Conservation (phyloP, 306 rosid species). For the Quercus engelmannii region DNA sequence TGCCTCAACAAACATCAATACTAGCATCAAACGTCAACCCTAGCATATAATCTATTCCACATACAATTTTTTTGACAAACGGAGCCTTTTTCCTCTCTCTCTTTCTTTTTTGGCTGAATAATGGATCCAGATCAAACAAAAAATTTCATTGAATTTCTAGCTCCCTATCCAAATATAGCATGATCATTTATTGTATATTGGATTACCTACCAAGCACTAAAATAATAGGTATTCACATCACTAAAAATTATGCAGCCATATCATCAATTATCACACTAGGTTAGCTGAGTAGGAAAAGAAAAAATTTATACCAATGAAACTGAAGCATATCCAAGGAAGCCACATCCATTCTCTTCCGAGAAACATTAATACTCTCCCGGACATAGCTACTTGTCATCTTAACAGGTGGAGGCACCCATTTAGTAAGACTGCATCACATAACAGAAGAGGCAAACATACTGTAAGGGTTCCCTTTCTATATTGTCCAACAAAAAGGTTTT, state of each 20-base stretch:
- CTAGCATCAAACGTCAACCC: background rate
- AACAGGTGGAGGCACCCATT: slow-evolving; percentile 98
- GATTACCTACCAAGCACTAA: background rate
- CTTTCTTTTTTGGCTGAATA: background rate
- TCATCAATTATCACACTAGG: background rate
- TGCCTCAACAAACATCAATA: background rate
- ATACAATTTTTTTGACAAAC: background rate
- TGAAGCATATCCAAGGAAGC: slow-evolving; percentile 96
- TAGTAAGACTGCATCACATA: slow-evolving; percentile 72
- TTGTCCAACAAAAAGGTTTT: background rate
- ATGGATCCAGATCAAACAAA: background rate
- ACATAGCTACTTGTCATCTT: slow-evolving; percentile 91
- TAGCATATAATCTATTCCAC: too few relatives aligned
- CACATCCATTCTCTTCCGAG: slow-evolving; percentile 96
- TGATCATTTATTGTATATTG: background rate
- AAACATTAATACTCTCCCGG: slow-evolving; percentile 74
- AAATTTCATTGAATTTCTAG: background rate
- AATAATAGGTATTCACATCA: background rate
- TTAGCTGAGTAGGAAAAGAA: slow-evolving; percentile 2
- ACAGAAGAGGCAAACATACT: slow-evolving; percentile 17
- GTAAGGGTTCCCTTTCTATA: slow-evolving; percentile 4
- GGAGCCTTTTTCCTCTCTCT: background rate
- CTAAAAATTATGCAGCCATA: background rate
- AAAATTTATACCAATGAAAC: slow-evolving; percentile 69
- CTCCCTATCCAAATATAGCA: background rate